Evolutionary conservation across 2,329 filamentous ascomycete genomes (phyloP).

Genomic region (Tothia fuscella): DNA sequence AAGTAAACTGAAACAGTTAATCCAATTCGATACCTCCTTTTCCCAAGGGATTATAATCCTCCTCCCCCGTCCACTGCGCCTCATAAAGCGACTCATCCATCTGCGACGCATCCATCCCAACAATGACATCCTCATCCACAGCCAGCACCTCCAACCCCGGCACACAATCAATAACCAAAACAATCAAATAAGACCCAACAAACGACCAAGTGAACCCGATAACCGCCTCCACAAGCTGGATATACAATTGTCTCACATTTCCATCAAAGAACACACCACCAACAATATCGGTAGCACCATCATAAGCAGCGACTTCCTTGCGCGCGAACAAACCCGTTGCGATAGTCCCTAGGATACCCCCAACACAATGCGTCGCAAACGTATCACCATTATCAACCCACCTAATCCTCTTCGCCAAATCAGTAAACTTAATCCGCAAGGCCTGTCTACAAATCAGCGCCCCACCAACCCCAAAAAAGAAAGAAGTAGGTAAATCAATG

Average conservation of each 20-base stretch:
- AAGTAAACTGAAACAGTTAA: not conserved
- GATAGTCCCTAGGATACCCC: slow-evolving; percentile 68
- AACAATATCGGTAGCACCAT: slow-evolving; percentile 36
- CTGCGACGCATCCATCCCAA: slow-evolving; percentile 38
- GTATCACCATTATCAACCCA: slow-evolving; percentile 83
- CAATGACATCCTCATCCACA: slow-evolving; percentile 38
- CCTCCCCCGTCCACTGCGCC: slow-evolving; percentile 24
- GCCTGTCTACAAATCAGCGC: slow-evolving; percentile 76
- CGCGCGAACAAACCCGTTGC: slow-evolving; percentile 67
- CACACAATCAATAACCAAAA: slow-evolving; percentile 40
- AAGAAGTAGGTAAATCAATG: slow-evolving; percentile 72
- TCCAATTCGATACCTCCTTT: slow-evolving; percentile 15
- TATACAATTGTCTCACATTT: slow-evolving; percentile 36
- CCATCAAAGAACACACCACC: slow-evolving; percentile 44
- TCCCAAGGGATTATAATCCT: slow-evolving; percentile 25
- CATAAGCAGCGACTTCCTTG: slow-evolving; percentile 41
- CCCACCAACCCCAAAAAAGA: slow-evolving; percentile 68
- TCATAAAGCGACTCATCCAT: slow-evolving; percentile 37
- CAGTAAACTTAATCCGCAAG: slow-evolving; percentile 69
- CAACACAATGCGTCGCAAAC: slow-evolving; percentile 70
- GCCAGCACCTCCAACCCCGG: slow-evolving; percentile 42
- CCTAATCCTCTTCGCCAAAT: slow-evolving; percentile 50
- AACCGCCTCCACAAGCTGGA: slow-evolving; percentile 39
- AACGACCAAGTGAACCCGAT: slow-evolving; percentile 42
- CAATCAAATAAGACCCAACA: slow-evolving; percentile 34